Conservation (phyloP, 1,284 basidiomycete species). For the Lentinus polychrous region DNA sequence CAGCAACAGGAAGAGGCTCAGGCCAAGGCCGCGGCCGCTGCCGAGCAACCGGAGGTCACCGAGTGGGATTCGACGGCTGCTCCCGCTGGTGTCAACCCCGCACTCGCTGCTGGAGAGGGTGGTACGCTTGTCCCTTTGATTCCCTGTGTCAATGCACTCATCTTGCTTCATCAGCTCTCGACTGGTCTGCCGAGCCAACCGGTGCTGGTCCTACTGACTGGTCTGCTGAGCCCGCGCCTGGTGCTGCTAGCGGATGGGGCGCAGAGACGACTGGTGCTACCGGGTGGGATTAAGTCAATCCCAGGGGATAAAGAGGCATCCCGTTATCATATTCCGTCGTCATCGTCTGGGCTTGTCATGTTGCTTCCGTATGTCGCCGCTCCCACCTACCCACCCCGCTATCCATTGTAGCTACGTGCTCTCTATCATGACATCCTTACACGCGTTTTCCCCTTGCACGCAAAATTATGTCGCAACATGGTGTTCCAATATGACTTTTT, state of each 20-base stretch:
- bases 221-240: slow-evolving; percentile 69
- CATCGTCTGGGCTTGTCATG: background rate
- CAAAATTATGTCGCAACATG: no score
- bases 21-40: slow-evolving; percentile 65
- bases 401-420: no score
- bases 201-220: slow-evolving; percentile 63
- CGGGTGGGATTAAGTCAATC: slow-evolving; percentile 62
- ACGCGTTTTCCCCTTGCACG: no score
- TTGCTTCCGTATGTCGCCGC: background rate
- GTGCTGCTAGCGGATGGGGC: slow-evolving; percentile 45
- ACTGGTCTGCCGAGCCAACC: slow-evolving; percentile 75
- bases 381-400: no score
- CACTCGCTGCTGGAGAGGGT: slow-evolving; percentile 61
- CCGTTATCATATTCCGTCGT: background rate
- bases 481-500: no score
- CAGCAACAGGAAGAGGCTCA: slow-evolving; percentile 91
- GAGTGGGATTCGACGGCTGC: slow-evolving; percentile 81
- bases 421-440: no score
- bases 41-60: slow-evolving; percentile 43
- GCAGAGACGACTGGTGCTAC: slow-evolving; percentile 39
- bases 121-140: slow-evolving; percentile 35
- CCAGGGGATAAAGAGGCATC: no score
- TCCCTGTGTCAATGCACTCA: background rate
- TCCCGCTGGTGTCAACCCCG: slow-evolving; percentile 70
- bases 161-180: slow-evolving; percentile 47